Evolutionary conservation across 1,284 basidiomycete species (phyloP).

Genomic region (Cryptococcus wingfieldii): DNA sequence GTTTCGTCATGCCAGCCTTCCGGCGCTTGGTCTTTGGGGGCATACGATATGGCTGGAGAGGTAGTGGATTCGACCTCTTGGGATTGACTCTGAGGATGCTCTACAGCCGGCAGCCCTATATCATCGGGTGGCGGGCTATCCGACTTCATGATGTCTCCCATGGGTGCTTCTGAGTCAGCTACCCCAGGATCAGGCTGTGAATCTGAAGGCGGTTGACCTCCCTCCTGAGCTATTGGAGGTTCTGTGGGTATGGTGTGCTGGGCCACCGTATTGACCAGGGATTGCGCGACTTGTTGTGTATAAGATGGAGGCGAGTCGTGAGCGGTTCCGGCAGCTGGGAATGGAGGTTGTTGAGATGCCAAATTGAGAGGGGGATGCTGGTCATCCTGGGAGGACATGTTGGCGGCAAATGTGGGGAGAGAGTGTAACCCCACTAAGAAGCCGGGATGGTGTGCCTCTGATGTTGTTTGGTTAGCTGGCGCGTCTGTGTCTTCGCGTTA

Average conservation of each 20-base stretch:
- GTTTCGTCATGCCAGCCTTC: too few relatives aligned
- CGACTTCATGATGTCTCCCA: background rate
- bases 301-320: slow-evolving; percentile 9
- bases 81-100: slow-evolving; percentile 12
- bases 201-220: slow-evolving; percentile 4
- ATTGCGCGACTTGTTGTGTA: slow-evolving; percentile 24
- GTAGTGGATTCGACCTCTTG: background rate
- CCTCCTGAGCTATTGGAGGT: slow-evolving; percentile 12
- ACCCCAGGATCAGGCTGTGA: background rate
- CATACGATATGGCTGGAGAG: background rate
- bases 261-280: slow-evolving; percentile 27
- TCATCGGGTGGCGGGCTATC: slow-evolving; percentile 4
- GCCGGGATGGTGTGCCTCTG: too few relatives aligned
- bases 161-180: background rate
- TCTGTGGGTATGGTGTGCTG: slow-evolving; percentile 26
- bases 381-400: background rate
- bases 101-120: slow-evolving; percentile 18
- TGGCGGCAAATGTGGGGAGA: background rate
- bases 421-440: too few relatives aligned
- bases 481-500: background rate
- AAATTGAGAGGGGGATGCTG: background rate
- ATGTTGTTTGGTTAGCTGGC: background rate
- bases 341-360: slow-evolving; percentile 8
- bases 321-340: slow-evolving; percentile 10
- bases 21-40: too few relatives aligned